Base-by-base conservation (phyloP, 441 rosid genomes). In the Breynia disticha region DNA sequence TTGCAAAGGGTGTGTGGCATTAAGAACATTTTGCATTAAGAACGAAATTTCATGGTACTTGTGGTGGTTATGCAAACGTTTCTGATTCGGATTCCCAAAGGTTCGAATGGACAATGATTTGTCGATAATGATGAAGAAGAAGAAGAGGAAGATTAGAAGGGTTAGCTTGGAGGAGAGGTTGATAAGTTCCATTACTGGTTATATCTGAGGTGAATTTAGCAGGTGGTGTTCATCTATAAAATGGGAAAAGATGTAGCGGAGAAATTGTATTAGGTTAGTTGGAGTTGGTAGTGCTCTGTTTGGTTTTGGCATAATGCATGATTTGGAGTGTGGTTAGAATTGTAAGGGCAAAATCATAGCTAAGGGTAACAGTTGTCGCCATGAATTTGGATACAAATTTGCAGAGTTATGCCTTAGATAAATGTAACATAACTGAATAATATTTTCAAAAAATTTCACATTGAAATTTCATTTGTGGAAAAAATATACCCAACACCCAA, bases 21-120 rank as follows among this genome's bases (percentile, higher is more conserved):
- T 72, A 44, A 78, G 71, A 6, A 74, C 62, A 51, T 79, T 67
- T 70, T 65, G 73, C 71, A 79, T 82, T 2, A 74, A 52, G 74
- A 82, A 82, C 38, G 77, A 60, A 60, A 79, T 56, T 50, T 59
- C 66, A 39, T 60, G 74, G 19, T 62, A 56, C 35, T 50, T 51
- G 12, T 52, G 47, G 54, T 50, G 54, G 15, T 69, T 60, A n/a
- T n/a, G n/a, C n/a, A n/a, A n/a, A 16, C 63, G 60, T 11, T 61
- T 45, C 2, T 62, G 61, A 49, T 65, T 5, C 15, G 69, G 55
- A 22, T 57, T 65, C 50, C 57, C 64, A 10, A 81, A 65, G n/a
- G 57, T 71, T 68, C 83, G 61, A 39, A 76, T 75, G 0, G 59
- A 75, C 7, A 59, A 68, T 47, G 79, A 59, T 38, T 54, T 55